Evolutionary conservation across 2,329 filamentous ascomycete genomes (phyloP).

Genomic region (Claviceps citrina): DNA sequence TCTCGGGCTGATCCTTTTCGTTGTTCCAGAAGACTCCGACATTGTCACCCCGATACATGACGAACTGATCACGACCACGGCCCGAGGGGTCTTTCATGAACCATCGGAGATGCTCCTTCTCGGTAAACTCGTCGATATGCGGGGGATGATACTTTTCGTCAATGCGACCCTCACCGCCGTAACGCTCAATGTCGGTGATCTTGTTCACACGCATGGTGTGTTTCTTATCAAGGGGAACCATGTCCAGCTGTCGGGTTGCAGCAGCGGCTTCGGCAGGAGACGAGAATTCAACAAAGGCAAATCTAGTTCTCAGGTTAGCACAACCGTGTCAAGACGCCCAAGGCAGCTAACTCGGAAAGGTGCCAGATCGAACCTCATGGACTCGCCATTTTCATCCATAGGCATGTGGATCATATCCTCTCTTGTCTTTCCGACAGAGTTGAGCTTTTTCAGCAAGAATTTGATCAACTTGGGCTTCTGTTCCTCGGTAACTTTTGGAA

Average conservation of each 20-base stretch:
- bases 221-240: conserved; percentile 84
- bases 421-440: conserved; percentile 64
- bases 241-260: conserved; percentile 77
- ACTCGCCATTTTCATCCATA: conserved; percentile 71
- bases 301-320: conserved; percentile 36
- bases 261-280: conserved; percentile 78
- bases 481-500: conserved; percentile 77
- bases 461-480: conserved; percentile 91
- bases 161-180: conserved; percentile 81
- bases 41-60: conserved; percentile 80
- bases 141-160: conserved; percentile 81
- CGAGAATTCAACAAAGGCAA: conserved; percentile 93
- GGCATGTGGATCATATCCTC: conserved; percentile 92
- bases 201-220: conserved; percentile 95
- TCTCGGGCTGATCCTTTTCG: conserved; percentile 79
- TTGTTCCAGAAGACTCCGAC: conserved; percentile 98
- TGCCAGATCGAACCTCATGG: conserved; percentile 52
- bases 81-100: conserved; percentile 70
- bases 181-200: conserved; percentile 92
- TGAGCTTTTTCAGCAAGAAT: conserved; percentile 88
- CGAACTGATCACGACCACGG: conserved; percentile 85
- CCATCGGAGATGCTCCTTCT: conserved; percentile 88
- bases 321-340: not conserved
- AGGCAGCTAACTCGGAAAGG: not conserved
- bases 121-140: conserved; percentile 66